Percentiles rank a stretch among this genome's conserved stretches.
These are phyloP conservation scores for Neopestalotiopsis sp. DNA, from an alignment of 2,329 filamentous ascomycete species.

Conservation along the genomic window DNA sequence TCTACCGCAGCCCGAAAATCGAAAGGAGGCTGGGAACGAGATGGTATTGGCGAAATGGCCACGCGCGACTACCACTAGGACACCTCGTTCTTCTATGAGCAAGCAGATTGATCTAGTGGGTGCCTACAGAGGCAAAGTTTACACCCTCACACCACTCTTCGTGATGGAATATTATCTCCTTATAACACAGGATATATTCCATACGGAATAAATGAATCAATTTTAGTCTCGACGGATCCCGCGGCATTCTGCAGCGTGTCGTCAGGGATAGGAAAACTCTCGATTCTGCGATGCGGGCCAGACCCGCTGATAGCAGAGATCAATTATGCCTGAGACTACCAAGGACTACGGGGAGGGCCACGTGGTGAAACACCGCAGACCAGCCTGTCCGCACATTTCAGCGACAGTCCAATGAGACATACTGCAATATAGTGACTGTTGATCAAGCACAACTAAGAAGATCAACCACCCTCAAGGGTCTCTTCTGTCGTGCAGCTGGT, in stretches of 20 bases:
- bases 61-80: not conserved
- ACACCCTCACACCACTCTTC: not conserved
- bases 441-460: not conserved
- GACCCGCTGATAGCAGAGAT: slow-evolving; percentile 8
- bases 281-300: slow-evolving; percentile 6
- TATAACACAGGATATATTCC: not conserved
- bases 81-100: not conserved
- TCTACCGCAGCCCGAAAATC: not conserved
- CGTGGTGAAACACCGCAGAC: not conserved
- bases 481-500: not conserved
- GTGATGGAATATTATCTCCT: not conserved
- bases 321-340: slow-evolving; percentile 3
- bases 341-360: slow-evolving; percentile 1
- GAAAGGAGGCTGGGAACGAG: not conserved
- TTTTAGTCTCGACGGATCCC: not conserved
- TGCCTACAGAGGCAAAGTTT: not conserved
- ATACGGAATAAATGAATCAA: not conserved
- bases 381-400: not conserved
- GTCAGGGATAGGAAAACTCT: slow-evolving; percentile 3
- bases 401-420: not conserved
- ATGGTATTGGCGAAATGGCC: not conserved
- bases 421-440: not conserved
- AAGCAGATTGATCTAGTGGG: not conserved
- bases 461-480: not conserved
- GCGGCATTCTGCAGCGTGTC: slow-evolving; percentile 6